These are phyloP conservation scores for Aspergillus quadrilineatus DNA, from an alignment of 2,329 filamentous ascomycete species.

Conservation along the genomic window DNA sequence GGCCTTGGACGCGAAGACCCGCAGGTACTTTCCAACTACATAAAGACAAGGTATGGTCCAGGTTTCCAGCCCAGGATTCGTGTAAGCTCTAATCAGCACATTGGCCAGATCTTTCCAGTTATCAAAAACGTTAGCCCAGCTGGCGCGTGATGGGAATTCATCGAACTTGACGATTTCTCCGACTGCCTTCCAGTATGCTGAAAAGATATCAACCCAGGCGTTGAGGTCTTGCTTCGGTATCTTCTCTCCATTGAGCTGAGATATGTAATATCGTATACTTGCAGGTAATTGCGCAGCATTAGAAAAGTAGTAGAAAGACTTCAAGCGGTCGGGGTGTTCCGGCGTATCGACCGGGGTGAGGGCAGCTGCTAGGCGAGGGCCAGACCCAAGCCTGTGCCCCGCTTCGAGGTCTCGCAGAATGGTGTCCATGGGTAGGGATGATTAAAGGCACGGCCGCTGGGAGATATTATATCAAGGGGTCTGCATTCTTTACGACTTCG, in stretches of 20 bases:
- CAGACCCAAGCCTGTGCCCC: constrained; percentile 65
- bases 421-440: constrained; percentile 60
- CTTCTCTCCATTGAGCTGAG: constrained; percentile 59
- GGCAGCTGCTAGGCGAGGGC: constrained; percentile 71
- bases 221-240: constrained; percentile 67
- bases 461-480: background rate
- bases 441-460: background rate
- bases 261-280: constrained; percentile 69
- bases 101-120: constrained; percentile 84
- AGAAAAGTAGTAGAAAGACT: constrained; percentile 68
- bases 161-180: constrained; percentile 69
- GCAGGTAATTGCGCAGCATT: constrained; percentile 64
- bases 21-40: constrained; percentile 78
- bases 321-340: constrained; percentile 64
- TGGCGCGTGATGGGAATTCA: constrained; percentile 52
- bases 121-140: constrained; percentile 82
- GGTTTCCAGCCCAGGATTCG: constrained; percentile 70
- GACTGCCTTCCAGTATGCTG: constrained; percentile 78
- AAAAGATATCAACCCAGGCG: constrained; percentile 86
- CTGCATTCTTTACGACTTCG: background rate
- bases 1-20: constrained; percentile 85
- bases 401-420: constrained; percentile 72
- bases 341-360: constrained; percentile 68
- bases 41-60: constrained; percentile 95
- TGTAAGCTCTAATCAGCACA: constrained; percentile 76